Base-by-base conservation (phyloP, 768 basidiomycete species). In the Macrolepiota fuliginosa region DNA sequence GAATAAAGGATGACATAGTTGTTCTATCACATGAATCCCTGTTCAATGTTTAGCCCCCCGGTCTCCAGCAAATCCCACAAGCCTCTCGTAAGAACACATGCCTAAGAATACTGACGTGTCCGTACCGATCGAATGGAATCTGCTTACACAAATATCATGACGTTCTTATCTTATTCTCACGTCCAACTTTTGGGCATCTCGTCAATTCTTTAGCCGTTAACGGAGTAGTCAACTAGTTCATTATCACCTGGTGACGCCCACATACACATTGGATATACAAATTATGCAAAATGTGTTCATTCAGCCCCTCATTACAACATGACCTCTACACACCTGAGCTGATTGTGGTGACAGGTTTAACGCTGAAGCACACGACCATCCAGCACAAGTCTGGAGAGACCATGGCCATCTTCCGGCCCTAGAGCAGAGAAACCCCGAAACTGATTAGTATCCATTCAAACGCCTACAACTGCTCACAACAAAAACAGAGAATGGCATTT, bases 321-420 rank as follows among this genome's bases (percentile, higher is more conserved):
- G 42, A 53, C 42, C 59, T n/a, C 59, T 58, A 11, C 59, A 60
- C 59, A 60, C 51, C 39, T 35, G 51, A 49, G 59, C 59, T 60
- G 59, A 53, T 24, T 60, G 58, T 51, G 59, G 50, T 54, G 52
- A 32, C 53, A 54, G 53, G 11, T 54, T 19, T 17, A 42, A 35
- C 32, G 39, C 51, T 24, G 42, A 32, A 35, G 35, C 59, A 60
- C 52, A 17, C 59, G 19, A 19, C 53, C 59, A 60, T 42, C 42
- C 59, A 60, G 59, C 59, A 60, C 59, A 19, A 49, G 59, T 60
- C 59, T 60, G 59, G 52, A 60, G 59, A 46, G 42, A 60, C 35
- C 59, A 60, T 60, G 59, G 22, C 32, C 27, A 53, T 29, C 27
- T 12, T 54, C 27, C 25, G 19, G 51, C 39, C 5, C 58, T 54